Percentiles rank a stretch among this genome's conserved stretches.
Conservation (phyloP, 2,329 filamentous ascomycete species). For the Nigrospora oryzae region DNA sequence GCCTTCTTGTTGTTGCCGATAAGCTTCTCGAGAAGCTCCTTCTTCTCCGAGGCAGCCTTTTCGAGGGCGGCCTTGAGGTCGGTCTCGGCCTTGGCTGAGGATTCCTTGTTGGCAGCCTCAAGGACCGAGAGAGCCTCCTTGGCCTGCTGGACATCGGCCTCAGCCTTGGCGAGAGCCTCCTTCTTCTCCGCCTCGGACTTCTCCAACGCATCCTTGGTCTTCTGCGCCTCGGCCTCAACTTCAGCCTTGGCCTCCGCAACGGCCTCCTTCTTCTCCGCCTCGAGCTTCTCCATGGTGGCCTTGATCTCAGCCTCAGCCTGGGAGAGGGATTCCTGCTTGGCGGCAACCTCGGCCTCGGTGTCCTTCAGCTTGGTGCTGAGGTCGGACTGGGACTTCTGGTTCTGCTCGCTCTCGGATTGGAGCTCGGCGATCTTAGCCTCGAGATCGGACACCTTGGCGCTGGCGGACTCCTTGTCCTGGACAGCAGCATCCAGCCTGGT, state of each 20-base stretch:
- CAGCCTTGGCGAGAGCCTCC: slow-evolving; percentile 9
- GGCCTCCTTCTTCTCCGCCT: slow-evolving; percentile 15
- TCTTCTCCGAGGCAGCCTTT: slow-evolving; percentile 7
- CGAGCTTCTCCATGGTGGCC: slow-evolving; percentile 9
- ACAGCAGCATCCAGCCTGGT: slow-evolving; percentile 8
- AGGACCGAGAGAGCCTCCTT: slow-evolving; percentile 8
- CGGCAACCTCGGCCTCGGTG: slow-evolving; percentile 3
- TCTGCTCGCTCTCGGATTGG: slow-evolving; percentile 11
- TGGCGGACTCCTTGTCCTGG: slow-evolving; percentile 6
- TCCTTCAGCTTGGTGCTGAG: slow-evolving; percentile 8
- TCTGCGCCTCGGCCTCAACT: not conserved
- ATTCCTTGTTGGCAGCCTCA: slow-evolving; percentile 2
- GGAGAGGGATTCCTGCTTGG: slow-evolving; percentile 8
- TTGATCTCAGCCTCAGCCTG: slow-evolving; percentile 9
- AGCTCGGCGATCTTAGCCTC: slow-evolving; percentile 14
- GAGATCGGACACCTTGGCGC: slow-evolving; percentile 6
- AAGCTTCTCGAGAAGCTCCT: slow-evolving; percentile 2
- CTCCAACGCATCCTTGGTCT: slow-evolving; percentile 6
- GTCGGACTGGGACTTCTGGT: slow-evolving; percentile 11
- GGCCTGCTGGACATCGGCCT: slow-evolving; percentile 8
- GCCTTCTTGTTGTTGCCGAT: not conserved
- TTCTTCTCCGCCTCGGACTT: slow-evolving; percentile 5
- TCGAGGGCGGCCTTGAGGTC: slow-evolving; percentile 4
- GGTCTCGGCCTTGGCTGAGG: not conserved
- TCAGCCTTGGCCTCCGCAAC: slow-evolving; percentile 6